phyloP scores from a whole-genome alignment of 106 monocot genomes.

The Phalaenopsis aphrodite region DNA sequence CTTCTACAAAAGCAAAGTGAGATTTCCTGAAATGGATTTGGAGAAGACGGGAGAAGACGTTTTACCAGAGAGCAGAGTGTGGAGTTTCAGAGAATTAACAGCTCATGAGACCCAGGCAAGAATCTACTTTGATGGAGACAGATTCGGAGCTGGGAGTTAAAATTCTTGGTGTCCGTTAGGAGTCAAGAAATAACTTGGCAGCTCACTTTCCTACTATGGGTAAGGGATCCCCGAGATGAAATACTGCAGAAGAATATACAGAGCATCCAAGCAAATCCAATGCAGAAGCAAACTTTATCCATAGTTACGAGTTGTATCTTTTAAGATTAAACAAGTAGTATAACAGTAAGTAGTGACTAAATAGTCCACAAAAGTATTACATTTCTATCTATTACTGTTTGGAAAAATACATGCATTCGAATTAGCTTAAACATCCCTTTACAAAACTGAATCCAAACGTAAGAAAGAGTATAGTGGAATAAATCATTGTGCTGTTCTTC shows the following conservation, averaged over 20 bases:
- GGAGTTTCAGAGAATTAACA: too few species aligned
- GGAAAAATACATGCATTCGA: not conserved
- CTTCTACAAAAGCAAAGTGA: too few species aligned
- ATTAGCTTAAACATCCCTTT: not conserved
- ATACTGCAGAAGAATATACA: not conserved
- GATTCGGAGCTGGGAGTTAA: too few species aligned
- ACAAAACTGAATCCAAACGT: not conserved
- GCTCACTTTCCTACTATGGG: too few species aligned
- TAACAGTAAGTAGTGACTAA: not conserved
- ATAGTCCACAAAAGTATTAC: not conserved
- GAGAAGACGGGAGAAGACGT: too few species aligned
- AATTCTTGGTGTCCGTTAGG: too few species aligned
- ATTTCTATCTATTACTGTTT: not conserved
- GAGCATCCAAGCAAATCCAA: not conserved
- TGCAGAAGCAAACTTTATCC: not conserved
- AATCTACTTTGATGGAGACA: too few species aligned
- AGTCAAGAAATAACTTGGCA: too few species aligned
- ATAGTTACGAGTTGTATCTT: not conserved
- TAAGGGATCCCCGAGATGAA: too few species aligned
- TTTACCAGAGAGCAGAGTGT: too few species aligned
- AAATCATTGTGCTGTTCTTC: conserved; percentile 12
- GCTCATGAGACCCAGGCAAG: too few species aligned
- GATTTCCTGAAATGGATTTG: too few species aligned
- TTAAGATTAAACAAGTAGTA: not conserved
- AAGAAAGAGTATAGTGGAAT: not conserved